A percentile compares a stretch with the other conserved stretches of the same genome.
Conservation (phyloP, 345 rosid species). For the Mallotus nudiflorus region DNA sequence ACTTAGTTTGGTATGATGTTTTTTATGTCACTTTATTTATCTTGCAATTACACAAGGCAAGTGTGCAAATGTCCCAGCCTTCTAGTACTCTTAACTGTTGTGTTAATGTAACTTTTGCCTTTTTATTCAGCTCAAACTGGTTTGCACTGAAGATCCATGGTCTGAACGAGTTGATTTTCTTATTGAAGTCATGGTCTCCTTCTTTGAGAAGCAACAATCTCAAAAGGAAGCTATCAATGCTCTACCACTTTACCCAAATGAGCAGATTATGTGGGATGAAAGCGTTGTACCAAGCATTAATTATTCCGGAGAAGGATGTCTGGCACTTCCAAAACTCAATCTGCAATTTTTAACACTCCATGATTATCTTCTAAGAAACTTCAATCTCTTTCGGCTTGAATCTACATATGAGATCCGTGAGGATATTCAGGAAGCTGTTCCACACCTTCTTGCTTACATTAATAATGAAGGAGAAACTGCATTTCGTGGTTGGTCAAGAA, state of each 20-base stretch:
- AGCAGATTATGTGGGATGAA: conserved; percentile 99
- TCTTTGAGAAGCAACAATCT: conserved; percentile 88
- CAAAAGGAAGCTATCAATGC: conserved; percentile 99
- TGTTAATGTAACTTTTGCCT: neutral
- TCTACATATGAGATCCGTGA: conserved; percentile 99
- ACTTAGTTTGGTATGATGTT: neutral
- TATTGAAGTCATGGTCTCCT: conserved; percentile 88
- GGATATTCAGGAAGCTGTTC: conserved; percentile 98
- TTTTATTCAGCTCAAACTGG: conserved; percentile 77
- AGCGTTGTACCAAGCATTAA: conserved; percentile 98
- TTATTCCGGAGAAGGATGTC: conserved; percentile 98
- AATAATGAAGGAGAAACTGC: conserved; percentile 88
- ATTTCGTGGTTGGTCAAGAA: conserved; percentile 99
- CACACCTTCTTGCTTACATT: conserved; percentile 87
- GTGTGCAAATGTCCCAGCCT: neutral
- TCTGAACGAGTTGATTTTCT: conserved; percentile 83
- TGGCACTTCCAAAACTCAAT: conserved; percentile 98
- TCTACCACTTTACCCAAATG: conserved; percentile 96
- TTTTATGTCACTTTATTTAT: neutral
- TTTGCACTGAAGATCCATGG: conserved; percentile 82
- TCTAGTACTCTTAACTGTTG: neutral
- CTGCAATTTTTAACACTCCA: conserved; percentile 94
- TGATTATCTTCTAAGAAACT: conserved; percentile 92
- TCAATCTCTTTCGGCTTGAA: conserved; percentile 96
- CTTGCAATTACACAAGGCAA: too few species aligned